Percentiles rank a stretch among this genome's conserved stretches.
Evolutionary conservation across 2,329 filamentous ascomycete species (phyloP).

Genomic region (Stachybotrys elegans): DNA sequence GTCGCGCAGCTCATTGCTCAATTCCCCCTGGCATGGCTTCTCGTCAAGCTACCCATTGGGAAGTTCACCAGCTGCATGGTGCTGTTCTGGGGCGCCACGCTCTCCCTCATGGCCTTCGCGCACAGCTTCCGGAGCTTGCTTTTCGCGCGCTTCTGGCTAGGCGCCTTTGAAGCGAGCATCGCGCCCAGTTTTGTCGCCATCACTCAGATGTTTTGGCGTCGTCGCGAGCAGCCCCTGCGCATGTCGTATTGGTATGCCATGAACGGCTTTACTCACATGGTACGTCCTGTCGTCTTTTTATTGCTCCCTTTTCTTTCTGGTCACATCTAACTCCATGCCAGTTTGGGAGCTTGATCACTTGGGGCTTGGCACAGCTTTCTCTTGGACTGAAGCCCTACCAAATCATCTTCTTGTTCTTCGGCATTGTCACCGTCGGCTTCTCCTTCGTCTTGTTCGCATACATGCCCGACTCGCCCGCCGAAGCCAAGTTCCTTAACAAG

Average conservation of each 20-base stretch:
- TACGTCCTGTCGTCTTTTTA: background rate
- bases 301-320: background rate
- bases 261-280: conserved; percentile 14
- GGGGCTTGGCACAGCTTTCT: conserved; percentile 9
- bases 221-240: conserved; percentile 2
- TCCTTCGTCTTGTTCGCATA: conserved; percentile 40
- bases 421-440: conserved; percentile 34
- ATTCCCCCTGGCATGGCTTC: conserved; percentile 1
- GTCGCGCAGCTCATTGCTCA: conserved; percentile 2
- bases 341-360: conserved; percentile 14
- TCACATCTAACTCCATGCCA: conserved; percentile 1
- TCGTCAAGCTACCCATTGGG: conserved; percentile 3
- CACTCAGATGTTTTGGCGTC: conserved; percentile 3
- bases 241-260: conserved; percentile 4
- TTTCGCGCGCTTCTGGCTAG: conserved; percentile 1
- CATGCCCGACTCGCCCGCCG: conserved; percentile 59
- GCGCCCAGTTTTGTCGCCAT: conserved; percentile 2
- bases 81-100: background rate
- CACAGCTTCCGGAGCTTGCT: background rate
- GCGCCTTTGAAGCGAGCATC: conserved; percentile 1
- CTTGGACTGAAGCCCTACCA: conserved; percentile 9
- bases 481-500: conserved; percentile 48
- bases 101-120: background rate
- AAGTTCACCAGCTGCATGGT: conserved; percentile 4
- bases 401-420: conserved; percentile 20